Base-by-base conservation (phyloP, 2,329 filamentous ascomycete species). In the Arthrobotrys conoides region DNA sequence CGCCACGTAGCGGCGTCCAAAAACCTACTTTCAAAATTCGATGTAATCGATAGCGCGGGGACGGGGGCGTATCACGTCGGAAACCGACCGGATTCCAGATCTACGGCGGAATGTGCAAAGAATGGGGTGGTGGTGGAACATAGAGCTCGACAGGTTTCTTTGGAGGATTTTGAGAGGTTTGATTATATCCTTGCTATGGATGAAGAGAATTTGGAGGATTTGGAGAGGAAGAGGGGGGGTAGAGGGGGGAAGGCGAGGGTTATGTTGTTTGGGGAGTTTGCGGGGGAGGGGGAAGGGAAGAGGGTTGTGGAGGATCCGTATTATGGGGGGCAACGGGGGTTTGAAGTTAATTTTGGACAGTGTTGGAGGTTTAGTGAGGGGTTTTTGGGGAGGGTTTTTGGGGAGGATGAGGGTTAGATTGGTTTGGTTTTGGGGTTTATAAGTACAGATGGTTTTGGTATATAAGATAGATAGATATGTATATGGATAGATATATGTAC, bases 151-250 rank as follows among this genome's bases (percentile, higher is more conserved):
- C 81, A 81, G 48, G 84, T 91, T 63, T 85, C 86, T 3, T 85
- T 87, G 0, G 88, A 88, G 65, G 96, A 99, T 85, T 96, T 98
- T 82, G 86, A 90, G 71, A 87, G 88, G 16, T 98, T 97, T 83
- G 93, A 98, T 85, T 98, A 97, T 85, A 90, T 99, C 77, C 90
- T 99, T 72, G 94, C 93, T 78, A 99, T 99, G 96, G 96, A 99
- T 83, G 87, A 89, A 61, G 89, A 90, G 55, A 98, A 98, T 84
- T 86, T 97, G 53, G 87, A 88, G 8, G 89, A 96, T 82, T 85
- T 97, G 73, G 84, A 90, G 82, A 87, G 89, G 76, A 87, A 89
- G 81, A 89, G 88, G 81, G 86, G 87, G 9, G n/a, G 89, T 88
- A 83, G 90, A 89, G 3, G 30, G 18, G 53, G 87, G 83, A 83